A percentile compares a stretch with the other conserved stretches of the same genome.
These are phyloP conservation scores for Hymenoscyphus fructigenus DNA, from an alignment of 2,329 filamentous ascomycete species.

Conservation along the genomic window DNA sequence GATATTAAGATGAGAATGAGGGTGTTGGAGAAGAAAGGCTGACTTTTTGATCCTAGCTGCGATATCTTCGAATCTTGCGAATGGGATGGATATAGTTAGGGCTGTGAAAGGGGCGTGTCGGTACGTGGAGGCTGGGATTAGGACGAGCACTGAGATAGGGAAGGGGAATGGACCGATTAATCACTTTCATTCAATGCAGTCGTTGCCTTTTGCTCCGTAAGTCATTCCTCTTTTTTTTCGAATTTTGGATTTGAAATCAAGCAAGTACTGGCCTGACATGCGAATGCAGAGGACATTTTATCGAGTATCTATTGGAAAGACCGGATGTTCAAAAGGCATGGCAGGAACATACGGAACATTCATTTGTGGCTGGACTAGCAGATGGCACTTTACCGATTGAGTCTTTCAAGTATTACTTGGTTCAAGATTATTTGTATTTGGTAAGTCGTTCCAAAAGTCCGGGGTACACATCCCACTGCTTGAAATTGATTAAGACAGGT, in stretches of 20 bases:
- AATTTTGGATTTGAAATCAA: neutral
- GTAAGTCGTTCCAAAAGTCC: too few species aligned
- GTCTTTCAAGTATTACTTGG: constrained; percentile 83
- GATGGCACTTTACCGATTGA: constrained; percentile 71
- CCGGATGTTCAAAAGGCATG: constrained; percentile 73
- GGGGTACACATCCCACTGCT: neutral
- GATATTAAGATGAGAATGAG: neutral
- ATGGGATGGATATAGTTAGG: constrained; percentile 52
- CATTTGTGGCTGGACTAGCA: constrained; percentile 76
- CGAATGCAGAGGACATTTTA: constrained; percentile 63
- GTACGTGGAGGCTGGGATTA: constrained; percentile 72
- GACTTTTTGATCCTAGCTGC: constrained; percentile 53
- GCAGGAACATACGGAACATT: constrained; percentile 75
- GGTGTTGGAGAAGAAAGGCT: constrained; percentile 9
- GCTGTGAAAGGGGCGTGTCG: constrained; percentile 68
- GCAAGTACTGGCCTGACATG: neutral
- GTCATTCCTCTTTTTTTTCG: constrained; percentile 10
- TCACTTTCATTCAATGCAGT: constrained; percentile 72
- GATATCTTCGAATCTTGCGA: constrained; percentile 71
- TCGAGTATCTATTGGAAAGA: constrained; percentile 78
- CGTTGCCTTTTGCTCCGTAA: constrained; percentile 63
- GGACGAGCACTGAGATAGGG: constrained; percentile 45
- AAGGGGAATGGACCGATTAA: constrained; percentile 71
- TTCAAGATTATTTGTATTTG: constrained; percentile 90
- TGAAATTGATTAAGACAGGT: constrained; percentile 48